These are phyloP conservation scores for Solidago caesia DNA, from an alignment of 129 eudicot genomes.

Conservation along the genomic window DNA sequence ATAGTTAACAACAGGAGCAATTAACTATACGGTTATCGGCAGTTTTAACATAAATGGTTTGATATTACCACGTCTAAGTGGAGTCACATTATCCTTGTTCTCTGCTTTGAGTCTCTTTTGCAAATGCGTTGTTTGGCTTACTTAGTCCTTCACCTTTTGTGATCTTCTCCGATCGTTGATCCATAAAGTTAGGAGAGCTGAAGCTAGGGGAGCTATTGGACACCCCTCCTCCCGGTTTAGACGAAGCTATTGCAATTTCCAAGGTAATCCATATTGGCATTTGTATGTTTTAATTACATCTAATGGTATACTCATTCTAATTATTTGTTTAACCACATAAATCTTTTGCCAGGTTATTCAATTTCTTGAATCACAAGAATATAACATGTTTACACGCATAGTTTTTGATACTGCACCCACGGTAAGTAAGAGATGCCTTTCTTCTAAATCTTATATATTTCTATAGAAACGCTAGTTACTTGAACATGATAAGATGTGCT, in stretches of 20 bases:
- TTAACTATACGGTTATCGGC: too few relatives aligned
- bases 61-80: too few relatives aligned
- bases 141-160: background rate
- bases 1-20: too few relatives aligned
- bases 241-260: slow-evolving; percentile 95
- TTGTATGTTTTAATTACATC: background rate
- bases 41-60: too few relatives aligned
- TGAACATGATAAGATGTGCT: slow-evolving; percentile 24
- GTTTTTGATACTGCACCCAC: slow-evolving; percentile 94
- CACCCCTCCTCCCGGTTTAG: slow-evolving; percentile 98
- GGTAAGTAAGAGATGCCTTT: slow-evolving; percentile 33
- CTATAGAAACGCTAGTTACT: slow-evolving; percentile 13
- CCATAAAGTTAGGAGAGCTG: slow-evolving; percentile 73
- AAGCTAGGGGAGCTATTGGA: slow-evolving; percentile 97
- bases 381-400: slow-evolving; percentile 77
- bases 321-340: slow-evolving; percentile 18
- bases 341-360: slow-evolving; percentile 69
- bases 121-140: too few relatives aligned
- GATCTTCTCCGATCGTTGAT: slow-evolving; percentile 7
- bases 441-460: background rate
- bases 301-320: background rate
- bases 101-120: background rate
- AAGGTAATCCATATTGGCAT: slow-evolving; percentile 44
- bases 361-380: slow-evolving; percentile 77
- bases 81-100: background rate